Evolutionary conservation across 441 rosid genomes (phyloP).

Genomic region (Aleurites moluccanus): DNA sequence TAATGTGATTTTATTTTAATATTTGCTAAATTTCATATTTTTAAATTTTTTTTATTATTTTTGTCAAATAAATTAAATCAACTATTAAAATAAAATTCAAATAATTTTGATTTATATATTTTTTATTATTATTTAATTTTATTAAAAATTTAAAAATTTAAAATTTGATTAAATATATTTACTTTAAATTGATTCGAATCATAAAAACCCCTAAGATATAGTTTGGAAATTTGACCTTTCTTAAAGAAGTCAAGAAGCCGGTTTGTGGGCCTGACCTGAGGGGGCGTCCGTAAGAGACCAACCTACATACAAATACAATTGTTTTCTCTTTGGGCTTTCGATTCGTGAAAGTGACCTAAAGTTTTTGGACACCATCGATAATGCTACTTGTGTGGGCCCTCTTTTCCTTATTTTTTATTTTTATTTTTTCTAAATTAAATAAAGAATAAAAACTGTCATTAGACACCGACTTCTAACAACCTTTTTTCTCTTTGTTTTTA

Average conservation of each 20-base stretch:
- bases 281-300: background rate
- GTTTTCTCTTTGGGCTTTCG: slow-evolving; percentile 22
- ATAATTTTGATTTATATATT: no score
- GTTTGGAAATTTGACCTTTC: background rate
- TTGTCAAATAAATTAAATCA: no score
- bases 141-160: background rate
- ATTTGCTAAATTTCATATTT: no score
- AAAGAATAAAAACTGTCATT: background rate
- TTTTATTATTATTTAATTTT: no score
- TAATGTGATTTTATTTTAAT: no score
- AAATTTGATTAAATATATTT: no score
- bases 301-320: background rate
- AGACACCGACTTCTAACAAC: slow-evolving; percentile 37
- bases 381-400: slow-evolving; percentile 22
- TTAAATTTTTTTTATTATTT: no score
- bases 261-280: slow-evolving; percentile 1
- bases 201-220: background rate
- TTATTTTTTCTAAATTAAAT: background rate
- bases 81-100: no score
- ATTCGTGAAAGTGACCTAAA: slow-evolving; percentile 32
- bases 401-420: background rate
- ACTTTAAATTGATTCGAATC: no score
- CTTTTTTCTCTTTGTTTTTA: slow-evolving; percentile 2
- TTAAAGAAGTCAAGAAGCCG: slow-evolving; percentile 13
- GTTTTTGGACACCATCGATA: slow-evolving; percentile 25